These are phyloP conservation scores for Nemania abortiva DNA, from an alignment of 2,329 filamentous ascomycete genomes.

Conservation along the genomic window DNA sequence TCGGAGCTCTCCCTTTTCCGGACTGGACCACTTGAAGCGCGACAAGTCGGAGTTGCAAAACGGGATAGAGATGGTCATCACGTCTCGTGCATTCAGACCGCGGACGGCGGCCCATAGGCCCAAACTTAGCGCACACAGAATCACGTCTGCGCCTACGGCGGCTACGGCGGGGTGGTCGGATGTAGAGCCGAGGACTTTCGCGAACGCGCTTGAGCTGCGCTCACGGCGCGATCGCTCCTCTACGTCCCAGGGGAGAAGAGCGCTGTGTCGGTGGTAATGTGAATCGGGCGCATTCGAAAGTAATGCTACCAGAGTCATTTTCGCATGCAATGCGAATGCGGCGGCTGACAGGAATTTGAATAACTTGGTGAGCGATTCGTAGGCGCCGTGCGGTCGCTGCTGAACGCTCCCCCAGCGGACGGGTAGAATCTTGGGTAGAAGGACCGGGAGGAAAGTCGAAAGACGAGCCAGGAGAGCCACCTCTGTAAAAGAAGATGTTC, in stretches of 20 bases:
- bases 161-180: constrained; percentile 69
- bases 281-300: constrained; percentile 61
- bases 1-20: neutral
- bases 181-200: constrained; percentile 62
- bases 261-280: constrained; percentile 62
- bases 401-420: constrained; percentile 62
- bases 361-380: constrained; percentile 58
- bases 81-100: constrained; percentile 62
- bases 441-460: constrained; percentile 60
- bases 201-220: constrained; percentile 59
- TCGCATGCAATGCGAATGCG: constrained; percentile 60
- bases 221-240: constrained; percentile 60
- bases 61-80: constrained; percentile 57
- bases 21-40: neutral
- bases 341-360: constrained; percentile 61
- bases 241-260: constrained; percentile 59
- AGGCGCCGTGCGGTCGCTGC: constrained; percentile 54
- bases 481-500: constrained; percentile 56
- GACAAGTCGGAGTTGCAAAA: constrained; percentile 41
- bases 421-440: constrained; percentile 62
- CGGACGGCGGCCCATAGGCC: constrained; percentile 69
- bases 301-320: constrained; percentile 58
- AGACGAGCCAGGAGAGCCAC: constrained; percentile 51
- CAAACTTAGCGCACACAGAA: constrained; percentile 66
- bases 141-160: constrained; percentile 68